phyloP scores from a whole-genome alignment of 2,329 filamentous ascomycete species.

The Arthroderma sp. region DNA sequence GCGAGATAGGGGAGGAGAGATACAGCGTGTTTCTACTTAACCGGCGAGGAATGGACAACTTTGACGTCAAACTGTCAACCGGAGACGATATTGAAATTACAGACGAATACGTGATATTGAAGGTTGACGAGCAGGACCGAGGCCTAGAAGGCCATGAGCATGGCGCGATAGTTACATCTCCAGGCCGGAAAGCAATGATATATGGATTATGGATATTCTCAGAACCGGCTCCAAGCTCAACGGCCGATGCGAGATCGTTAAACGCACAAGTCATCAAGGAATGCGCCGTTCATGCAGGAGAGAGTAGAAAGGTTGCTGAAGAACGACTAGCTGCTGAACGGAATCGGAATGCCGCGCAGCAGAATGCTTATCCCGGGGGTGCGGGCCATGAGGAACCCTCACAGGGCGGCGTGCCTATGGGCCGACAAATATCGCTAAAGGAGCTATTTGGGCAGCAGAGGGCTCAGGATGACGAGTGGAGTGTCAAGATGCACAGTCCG shows the following conservation, averaged over 20 bases:
- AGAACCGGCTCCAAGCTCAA: constrained; percentile 45
- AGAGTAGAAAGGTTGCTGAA: constrained; percentile 36
- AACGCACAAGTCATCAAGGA: constrained; percentile 45
- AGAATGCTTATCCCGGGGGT: constrained; percentile 22
- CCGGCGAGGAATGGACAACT: constrained; percentile 57
- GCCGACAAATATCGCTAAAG: constrained; percentile 41
- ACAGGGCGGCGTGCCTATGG: constrained; percentile 37
- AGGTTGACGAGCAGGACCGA: constrained; percentile 29
- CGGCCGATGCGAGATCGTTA: constrained; percentile 39
- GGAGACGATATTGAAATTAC: constrained; percentile 52
- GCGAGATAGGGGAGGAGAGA: constrained; percentile 35
- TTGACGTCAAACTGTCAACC: constrained; percentile 50
- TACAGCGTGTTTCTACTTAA: constrained; percentile 59
- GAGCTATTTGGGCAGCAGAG: constrained; percentile 46
- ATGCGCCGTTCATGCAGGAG: constrained; percentile 42
- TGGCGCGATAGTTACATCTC: constrained; percentile 10
- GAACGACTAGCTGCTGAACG: constrained; percentile 23
- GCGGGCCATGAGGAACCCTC: constrained; percentile 25
- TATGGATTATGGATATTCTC: constrained; percentile 55
- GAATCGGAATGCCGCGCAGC: constrained; percentile 24
- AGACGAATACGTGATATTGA: constrained; percentile 50
- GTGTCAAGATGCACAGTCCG: constrained; percentile 36
- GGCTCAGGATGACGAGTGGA: constrained; percentile 41
- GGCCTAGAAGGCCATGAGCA: constrained; percentile 13
- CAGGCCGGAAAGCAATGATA: constrained; percentile 23